A percentile compares a stretch with the other conserved stretches of the same genome.
Evolutionary conservation across 768 basidiomycete species (phyloP).

Genomic region (Leccinum sublutescens): DNA sequence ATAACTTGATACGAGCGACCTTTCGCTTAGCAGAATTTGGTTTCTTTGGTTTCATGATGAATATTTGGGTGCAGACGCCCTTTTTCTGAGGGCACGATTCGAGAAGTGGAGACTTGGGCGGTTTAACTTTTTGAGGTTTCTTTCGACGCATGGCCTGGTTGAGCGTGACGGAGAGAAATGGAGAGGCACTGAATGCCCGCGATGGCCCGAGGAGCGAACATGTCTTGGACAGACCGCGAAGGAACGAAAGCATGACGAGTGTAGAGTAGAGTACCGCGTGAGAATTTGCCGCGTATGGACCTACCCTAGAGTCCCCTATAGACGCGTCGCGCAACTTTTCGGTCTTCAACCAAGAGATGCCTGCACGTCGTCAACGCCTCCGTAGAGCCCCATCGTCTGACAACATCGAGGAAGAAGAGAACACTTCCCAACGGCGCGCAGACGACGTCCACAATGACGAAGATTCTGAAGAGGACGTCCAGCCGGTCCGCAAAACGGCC

Average conservation of each 20-base stretch:
- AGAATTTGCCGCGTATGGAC: constrained; percentile 24
- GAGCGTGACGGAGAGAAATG: constrained; percentile 62
- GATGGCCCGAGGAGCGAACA: constrained; percentile 22
- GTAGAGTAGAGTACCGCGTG: neutral
- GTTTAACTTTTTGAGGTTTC: constrained; percentile 46
- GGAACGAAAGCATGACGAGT: constrained; percentile 26
- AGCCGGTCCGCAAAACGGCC: constrained; percentile 33
- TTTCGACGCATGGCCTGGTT: constrained; percentile 88
- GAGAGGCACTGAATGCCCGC: constrained; percentile 63
- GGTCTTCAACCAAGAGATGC: constrained; percentile 26
- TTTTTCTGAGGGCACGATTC: constrained; percentile 81
- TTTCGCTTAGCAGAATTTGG: constrained; percentile 99
- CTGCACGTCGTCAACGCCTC: constrained; percentile 37
- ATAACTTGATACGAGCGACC: constrained; percentile 90
- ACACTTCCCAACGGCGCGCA: constrained; percentile 39
- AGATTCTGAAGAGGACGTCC: constrained; percentile 40
- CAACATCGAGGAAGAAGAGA: constrained; percentile 55
- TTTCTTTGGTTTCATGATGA: constrained; percentile 89
- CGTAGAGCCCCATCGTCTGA: constrained; percentile 54
- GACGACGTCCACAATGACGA: constrained; percentile 35
- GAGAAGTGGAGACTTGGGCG: constrained; percentile 73
- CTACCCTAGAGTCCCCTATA: constrained; percentile 28
- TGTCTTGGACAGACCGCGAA: constrained; percentile 22
- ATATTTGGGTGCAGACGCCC: constrained; percentile 83
- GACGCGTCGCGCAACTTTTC: constrained; percentile 21